These are phyloP conservation scores for Diaporthe australafricana DNA, from an alignment of 2,329 filamentous ascomycete species.

Conservation along the genomic window DNA sequence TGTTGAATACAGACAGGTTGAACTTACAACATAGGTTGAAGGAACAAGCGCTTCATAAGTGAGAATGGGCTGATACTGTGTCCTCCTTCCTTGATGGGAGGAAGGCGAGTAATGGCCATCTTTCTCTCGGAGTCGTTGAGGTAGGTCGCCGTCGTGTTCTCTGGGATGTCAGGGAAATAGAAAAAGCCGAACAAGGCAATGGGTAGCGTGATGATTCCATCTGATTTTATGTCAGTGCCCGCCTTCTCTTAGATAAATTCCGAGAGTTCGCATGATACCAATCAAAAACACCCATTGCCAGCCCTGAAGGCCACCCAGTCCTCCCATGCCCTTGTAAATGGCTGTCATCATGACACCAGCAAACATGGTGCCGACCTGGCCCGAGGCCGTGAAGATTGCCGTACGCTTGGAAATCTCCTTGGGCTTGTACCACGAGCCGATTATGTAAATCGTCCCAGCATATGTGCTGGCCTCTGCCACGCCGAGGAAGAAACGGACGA, in stretches of 20 bases:
- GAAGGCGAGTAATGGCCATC: conserved; percentile 45
- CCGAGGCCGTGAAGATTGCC: conserved; percentile 64
- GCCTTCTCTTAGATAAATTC: neutral
- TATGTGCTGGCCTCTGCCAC: conserved; percentile 61
- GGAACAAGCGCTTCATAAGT: conserved; percentile 44
- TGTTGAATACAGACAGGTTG: neutral
- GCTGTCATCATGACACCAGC: conserved; percentile 66
- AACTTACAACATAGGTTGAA: conserved; percentile 41
- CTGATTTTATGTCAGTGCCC: conserved; percentile 35
- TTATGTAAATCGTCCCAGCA: conserved; percentile 59
- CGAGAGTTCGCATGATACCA: neutral
- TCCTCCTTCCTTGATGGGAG: conserved; percentile 46
- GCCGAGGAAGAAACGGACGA: conserved; percentile 57
- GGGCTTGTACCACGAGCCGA: conserved; percentile 66
- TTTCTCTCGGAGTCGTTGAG: conserved; percentile 44
- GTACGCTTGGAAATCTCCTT: conserved; percentile 63
- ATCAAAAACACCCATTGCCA: conserved; percentile 53
- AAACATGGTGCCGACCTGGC: conserved; percentile 64
- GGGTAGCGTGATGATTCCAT: conserved; percentile 60
- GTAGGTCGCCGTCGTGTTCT: conserved; percentile 53
- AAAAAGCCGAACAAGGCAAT: conserved; percentile 59
- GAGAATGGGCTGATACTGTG: conserved; percentile 48
- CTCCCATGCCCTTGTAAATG: conserved; percentile 50
- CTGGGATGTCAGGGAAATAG: conserved; percentile 56
- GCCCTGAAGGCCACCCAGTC: conserved; percentile 53